A percentile compares a stretch with the other conserved stretches of the same genome.
Evolutionary conservation across 257 asterid species (phyloP).

Genomic region (Paraleonurus japonicus): DNA sequence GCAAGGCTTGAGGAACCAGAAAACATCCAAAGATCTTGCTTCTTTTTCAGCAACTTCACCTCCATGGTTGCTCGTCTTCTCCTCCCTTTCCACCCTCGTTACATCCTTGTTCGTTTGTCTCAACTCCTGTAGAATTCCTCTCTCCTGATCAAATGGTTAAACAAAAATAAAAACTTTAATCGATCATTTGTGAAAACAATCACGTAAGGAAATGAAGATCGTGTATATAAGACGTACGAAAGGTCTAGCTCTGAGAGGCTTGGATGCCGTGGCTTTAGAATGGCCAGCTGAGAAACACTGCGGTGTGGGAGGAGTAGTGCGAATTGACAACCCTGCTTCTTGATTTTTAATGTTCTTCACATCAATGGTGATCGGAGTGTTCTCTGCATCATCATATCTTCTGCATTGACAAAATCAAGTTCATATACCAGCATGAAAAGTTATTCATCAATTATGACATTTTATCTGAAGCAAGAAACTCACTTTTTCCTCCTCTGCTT

Average conservation of each 20-base stretch:
- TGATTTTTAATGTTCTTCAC: slow-evolving; percentile 46
- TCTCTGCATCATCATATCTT: slow-evolving; percentile 67
- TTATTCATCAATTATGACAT: neutral
- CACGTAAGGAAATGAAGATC: neutral
- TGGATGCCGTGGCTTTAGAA: slow-evolving; percentile 43
- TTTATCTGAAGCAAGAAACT: neutral
- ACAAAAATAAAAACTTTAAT: neutral
- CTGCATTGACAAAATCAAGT: slow-evolving; percentile 42
- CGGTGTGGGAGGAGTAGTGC: slow-evolving; percentile 94
- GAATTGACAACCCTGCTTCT: slow-evolving; percentile 50
- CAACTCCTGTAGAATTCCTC: slow-evolving; percentile 65
- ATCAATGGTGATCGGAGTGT: slow-evolving; percentile 64
- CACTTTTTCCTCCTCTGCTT: slow-evolving; percentile 66
- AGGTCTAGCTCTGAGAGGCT: slow-evolving; percentile 46
- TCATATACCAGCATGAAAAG: neutral
- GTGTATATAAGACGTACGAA: slow-evolving; percentile 51
- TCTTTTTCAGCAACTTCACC: slow-evolving; percentile 54
- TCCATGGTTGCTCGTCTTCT: slow-evolving; percentile 30
- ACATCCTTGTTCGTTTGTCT: slow-evolving; percentile 37
- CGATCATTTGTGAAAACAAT: neutral
- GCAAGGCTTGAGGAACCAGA: slow-evolving; percentile 99
- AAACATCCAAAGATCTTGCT: slow-evolving; percentile 76
- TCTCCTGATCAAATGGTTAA: slow-evolving; percentile 40
- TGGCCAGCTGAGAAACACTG: slow-evolving; percentile 77
- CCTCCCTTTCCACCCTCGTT: slow-evolving; percentile 27